Evolutionary conservation across 2,329 filamentous ascomycete species (phyloP).

Genomic region (Lomentospora prolificans): DNA sequence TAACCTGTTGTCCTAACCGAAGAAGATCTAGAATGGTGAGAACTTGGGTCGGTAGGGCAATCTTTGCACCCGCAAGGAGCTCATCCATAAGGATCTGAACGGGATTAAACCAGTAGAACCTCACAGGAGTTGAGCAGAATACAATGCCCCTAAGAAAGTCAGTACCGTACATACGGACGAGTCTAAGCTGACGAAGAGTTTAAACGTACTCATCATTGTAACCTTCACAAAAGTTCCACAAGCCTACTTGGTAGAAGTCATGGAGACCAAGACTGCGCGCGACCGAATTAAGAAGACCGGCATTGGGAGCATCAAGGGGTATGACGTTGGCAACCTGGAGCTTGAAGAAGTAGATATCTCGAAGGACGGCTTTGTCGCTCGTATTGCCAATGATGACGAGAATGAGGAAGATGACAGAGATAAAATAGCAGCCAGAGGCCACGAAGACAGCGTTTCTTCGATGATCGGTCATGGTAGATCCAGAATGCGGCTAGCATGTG

Average conservation of each 20-base stretch:
- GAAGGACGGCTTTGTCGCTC: constrained; percentile 48
- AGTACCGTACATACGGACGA: background rate
- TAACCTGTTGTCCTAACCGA: constrained; percentile 64
- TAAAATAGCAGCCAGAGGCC: constrained; percentile 60
- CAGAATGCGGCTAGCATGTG: background rate
- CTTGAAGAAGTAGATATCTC: constrained; percentile 72
- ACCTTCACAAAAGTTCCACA: constrained; percentile 90
- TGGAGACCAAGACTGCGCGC: constrained; percentile 78
- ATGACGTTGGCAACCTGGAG: constrained; percentile 78
- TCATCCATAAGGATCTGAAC: constrained; percentile 71
- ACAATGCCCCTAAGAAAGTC: constrained; percentile 52
- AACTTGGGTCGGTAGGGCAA: constrained; percentile 68
- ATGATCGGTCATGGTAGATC: constrained; percentile 6
- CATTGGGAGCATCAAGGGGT: constrained; percentile 60
- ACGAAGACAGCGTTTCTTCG: constrained; percentile 53
- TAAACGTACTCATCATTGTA: constrained; percentile 51
- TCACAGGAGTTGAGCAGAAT: constrained; percentile 58
- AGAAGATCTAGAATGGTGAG: constrained; percentile 66
- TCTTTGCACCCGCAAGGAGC: constrained; percentile 71
- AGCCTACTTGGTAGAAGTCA: constrained; percentile 86
- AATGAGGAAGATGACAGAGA: constrained; percentile 69
- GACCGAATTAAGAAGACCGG: constrained; percentile 73
- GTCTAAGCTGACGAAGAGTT: background rate
- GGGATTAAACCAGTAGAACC: constrained; percentile 85
- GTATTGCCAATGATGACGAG: constrained; percentile 72